A percentile compares a stretch with the other conserved stretches of the same genome.
Evolutionary conservation across 2,329 filamentous ascomycete genomes (phyloP).

Genomic region (Aspergillus fischeri): DNA sequence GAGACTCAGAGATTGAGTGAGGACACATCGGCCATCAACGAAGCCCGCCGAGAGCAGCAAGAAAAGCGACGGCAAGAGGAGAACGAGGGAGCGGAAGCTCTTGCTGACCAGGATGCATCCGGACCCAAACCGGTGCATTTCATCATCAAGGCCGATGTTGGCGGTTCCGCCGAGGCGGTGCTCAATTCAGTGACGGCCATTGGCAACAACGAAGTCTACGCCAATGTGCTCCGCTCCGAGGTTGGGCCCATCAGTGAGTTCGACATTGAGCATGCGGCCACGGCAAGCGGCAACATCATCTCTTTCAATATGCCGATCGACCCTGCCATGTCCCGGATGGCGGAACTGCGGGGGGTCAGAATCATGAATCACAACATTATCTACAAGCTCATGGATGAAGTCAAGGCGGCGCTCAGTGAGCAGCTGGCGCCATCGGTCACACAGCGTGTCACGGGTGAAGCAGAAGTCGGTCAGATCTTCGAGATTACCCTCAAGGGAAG

Average conservation of each 20-base stretch:
- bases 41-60: constrained; percentile 58
- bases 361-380: constrained; percentile 76
- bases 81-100: constrained; percentile 31
- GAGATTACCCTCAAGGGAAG: constrained; percentile 74
- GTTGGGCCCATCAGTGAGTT: constrained; percentile 79
- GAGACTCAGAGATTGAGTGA: constrained; percentile 63
- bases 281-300: constrained; percentile 70
- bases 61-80: constrained; percentile 41
- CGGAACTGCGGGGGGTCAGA: constrained; percentile 65
- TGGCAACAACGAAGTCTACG: constrained; percentile 77
- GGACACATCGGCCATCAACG: constrained; percentile 75
- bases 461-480: constrained; percentile 79
- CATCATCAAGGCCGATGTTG: constrained; percentile 87
- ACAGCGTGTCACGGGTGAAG: constrained; percentile 76
- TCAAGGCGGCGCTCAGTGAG: constrained; percentile 60
- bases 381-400: constrained; percentile 48
- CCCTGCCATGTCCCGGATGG: constrained; percentile 63
- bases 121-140: constrained; percentile 66
- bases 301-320: constrained; percentile 78
- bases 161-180: constrained; percentile 89
- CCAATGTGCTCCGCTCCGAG: constrained; percentile 70
- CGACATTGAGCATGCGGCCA: constrained; percentile 82
- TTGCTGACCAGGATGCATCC: constrained; percentile 33
- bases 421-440: constrained; percentile 64
- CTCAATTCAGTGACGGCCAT: constrained; percentile 70